Evolutionary conservation across 345 rosid genomes (phyloP).

Genomic region (Citrus sinensis): DVS_A1.0 CM039163.1:41645501-41646000

Average conservation of each 20-base stretch:
- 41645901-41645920: conserved; percentile 3
- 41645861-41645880: conserved; percentile 53
- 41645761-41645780: conserved; percentile 45
- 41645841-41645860: conserved; percentile 53
- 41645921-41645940: neutral
- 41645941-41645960: neutral
- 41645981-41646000: conserved; percentile 77
- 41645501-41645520: neutral
- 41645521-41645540: neutral
- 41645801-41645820: conserved; percentile 51
- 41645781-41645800: conserved; percentile 40
- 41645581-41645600: conserved; percentile 26
- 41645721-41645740: conserved; percentile 12
- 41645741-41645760: conserved; percentile 6
- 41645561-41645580: neutral
- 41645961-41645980: neutral
- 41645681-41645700: conserved; percentile 30
- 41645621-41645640: conserved; percentile 26
- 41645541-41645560: neutral
- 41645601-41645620: conserved; percentile 22
- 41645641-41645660: conserved; percentile 25
- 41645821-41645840: conserved; percentile 45
- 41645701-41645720: neutral
- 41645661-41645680: conserved; percentile 31
- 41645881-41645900: conserved; percentile 8